phyloP scores from a whole-genome alignment of 2,329 filamentous ascomycete species.

The Clonostachys chloroleuca region DNA sequence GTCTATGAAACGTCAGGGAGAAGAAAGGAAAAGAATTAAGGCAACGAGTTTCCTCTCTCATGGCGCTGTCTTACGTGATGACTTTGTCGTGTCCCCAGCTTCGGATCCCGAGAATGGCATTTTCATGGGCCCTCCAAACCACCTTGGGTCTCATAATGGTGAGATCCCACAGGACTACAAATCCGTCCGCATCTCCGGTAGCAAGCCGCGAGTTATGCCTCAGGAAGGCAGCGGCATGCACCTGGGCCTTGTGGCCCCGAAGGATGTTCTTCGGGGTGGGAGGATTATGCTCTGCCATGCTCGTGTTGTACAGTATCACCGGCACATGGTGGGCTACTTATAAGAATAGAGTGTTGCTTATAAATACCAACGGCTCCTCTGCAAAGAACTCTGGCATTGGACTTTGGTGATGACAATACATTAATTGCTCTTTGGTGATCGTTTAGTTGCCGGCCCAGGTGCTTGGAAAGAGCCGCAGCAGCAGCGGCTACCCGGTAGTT shows the following conservation, averaged over 20 bases:
- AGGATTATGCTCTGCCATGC: slow-evolving; percentile 16
- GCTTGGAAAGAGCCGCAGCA: too few species aligned
- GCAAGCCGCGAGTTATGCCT: slow-evolving; percentile 70
- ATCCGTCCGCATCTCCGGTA: slow-evolving; percentile 88
- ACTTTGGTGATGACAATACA: too few species aligned
- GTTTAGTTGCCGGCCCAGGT: too few species aligned
- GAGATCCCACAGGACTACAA: slow-evolving; percentile 81
- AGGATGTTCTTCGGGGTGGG: slow-evolving; percentile 58
- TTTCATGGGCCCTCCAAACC: slow-evolving; percentile 83
- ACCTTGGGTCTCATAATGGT: slow-evolving; percentile 74
- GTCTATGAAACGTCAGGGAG: slow-evolving; percentile 44
- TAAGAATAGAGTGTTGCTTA: too few species aligned
- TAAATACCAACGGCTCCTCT: too few species aligned
- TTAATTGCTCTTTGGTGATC: too few species aligned
- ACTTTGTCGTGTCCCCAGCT: slow-evolving; percentile 70
- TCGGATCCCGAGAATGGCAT: slow-evolving; percentile 69
- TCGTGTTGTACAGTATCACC: neutral
- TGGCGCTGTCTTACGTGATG: slow-evolving; percentile 68
- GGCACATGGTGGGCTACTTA: too few species aligned
- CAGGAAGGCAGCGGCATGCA: slow-evolving; percentile 74
- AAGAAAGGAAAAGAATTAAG: neutral
- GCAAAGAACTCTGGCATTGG: too few species aligned
- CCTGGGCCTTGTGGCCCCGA: slow-evolving; percentile 76
- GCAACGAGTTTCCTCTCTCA: neutral
- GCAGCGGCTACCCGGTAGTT: too few species aligned